Evolutionary conservation across 306 rosid species (phyloP).

Genomic region (Neltuma alba): DNA sequence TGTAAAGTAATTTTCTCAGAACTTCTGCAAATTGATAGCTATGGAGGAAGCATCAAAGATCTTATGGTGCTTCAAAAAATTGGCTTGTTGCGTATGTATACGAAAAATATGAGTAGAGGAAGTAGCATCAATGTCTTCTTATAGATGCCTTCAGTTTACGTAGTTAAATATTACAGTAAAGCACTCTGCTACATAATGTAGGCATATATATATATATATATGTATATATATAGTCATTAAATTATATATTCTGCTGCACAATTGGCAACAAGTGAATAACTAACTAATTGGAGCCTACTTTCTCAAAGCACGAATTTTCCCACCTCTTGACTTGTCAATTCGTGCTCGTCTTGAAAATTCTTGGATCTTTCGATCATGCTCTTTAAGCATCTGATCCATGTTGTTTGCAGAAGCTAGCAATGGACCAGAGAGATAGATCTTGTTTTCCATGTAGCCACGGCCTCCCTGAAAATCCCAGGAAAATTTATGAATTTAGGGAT

Average conservation of each 20-base stretch:
- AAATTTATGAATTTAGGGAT: no score
- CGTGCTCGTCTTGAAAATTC: constrained; percentile 79
- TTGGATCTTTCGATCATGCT: constrained; percentile 81
- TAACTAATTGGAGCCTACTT: constrained; percentile 28
- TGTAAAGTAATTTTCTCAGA: background rate
- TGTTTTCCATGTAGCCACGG: constrained; percentile 62
- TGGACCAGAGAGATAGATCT: constrained; percentile 89
- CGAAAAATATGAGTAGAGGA: constrained; percentile 5
- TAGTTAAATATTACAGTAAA: constrained; percentile 33
- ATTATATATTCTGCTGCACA: constrained; percentile 28
- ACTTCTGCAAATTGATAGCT: background rate
- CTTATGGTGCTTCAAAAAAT: background rate
- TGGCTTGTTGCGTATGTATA: background rate
- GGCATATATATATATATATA: background rate
- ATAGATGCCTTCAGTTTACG: constrained; percentile 40
- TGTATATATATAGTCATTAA: constrained; percentile 12
- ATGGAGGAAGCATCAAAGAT: background rate
- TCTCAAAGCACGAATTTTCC: constrained; percentile 37
- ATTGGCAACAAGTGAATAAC: constrained; percentile 24
- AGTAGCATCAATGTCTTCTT: constrained; percentile 30
- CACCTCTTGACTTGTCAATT: constrained; percentile 46
- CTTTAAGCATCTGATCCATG: constrained; percentile 81
- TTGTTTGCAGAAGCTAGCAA: constrained; percentile 61
- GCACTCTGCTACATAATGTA: constrained; percentile 31
- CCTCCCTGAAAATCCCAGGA: constrained; percentile 52